phyloP scores from a whole-genome alignment of 2,329 filamentous ascomycete species.

The Diaporthe australafricana region DNA sequence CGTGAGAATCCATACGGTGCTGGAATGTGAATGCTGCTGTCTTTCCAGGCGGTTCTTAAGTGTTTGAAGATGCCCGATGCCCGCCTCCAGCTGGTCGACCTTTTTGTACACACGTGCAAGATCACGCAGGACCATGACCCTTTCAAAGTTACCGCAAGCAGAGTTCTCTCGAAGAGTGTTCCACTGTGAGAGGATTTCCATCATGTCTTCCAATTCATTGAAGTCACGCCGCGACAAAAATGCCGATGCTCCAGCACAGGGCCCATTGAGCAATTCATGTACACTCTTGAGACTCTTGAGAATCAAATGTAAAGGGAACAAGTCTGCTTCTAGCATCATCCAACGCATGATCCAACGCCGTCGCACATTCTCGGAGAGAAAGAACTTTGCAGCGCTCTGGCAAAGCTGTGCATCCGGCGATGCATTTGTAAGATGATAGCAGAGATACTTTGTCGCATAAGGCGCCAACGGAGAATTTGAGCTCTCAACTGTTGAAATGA shows the following conservation, averaged over 20 bases:
- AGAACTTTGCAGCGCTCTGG: not conserved
- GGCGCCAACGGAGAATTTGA: not conserved
- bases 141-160: not conserved
- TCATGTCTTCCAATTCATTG: slow-evolving; percentile 1
- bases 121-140: not conserved
- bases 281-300: not conserved
- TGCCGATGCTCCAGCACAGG: not conserved
- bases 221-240: not conserved
- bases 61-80: not conserved
- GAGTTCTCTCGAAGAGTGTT: not conserved
- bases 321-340: not conserved
- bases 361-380: no score
- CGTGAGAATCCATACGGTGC: not conserved
- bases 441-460: not conserved
- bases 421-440: not conserved
- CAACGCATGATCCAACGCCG: not conserved
- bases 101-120: slow-evolving; percentile 2
- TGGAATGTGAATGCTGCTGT: not conserved
- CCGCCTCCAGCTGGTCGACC: not conserved
- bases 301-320: not conserved
- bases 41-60: not conserved
- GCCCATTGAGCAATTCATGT: not conserved
- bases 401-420: no score
- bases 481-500: not conserved
- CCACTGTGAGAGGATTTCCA: slow-evolving; percentile 1